Evolutionary conservation across 2,329 filamentous ascomycete species (phyloP).

Genomic region (Ambrosiella xylebori): DNA sequence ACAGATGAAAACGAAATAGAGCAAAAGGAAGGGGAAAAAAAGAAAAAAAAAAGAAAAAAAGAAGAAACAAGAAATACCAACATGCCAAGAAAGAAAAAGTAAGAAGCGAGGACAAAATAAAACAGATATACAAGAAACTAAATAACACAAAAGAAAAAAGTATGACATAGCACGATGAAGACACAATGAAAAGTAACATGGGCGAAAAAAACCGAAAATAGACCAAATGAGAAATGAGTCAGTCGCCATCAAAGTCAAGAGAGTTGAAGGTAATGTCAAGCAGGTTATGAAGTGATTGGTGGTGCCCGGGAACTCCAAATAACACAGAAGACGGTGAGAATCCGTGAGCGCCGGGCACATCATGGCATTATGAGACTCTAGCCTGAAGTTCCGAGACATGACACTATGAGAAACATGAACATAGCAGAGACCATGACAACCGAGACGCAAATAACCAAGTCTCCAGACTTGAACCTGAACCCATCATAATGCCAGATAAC

Average conservation of each 20-base stretch:
- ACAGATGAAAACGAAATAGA: no score
- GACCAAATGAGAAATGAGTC: not conserved
- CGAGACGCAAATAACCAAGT: not conserved
- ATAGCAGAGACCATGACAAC: not conserved
- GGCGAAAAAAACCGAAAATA: not conserved
- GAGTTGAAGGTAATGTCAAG: not conserved
- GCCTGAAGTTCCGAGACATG: not conserved
- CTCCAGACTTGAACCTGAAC: not conserved
- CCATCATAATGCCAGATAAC: not conserved
- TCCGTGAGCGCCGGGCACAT: no score
- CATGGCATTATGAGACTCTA: not conserved
- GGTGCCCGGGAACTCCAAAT: not conserved
- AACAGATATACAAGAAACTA: not conserved
- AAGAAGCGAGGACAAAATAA: no score
- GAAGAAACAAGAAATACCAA: not conserved
- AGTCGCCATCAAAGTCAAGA: not conserved
- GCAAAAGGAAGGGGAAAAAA: constrained; percentile 23
- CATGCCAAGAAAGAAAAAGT: not conserved
- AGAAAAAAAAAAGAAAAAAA: not conserved
- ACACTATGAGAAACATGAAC: not conserved
- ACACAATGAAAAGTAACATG: not conserved
- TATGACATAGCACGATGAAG: not conserved
- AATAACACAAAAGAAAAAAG: not conserved
- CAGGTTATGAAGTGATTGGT: not conserved
- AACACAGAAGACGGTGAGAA: not conserved